phyloP scores from a whole-genome alignment of 1,284 basidiomycete genomes.

The Cryptococcus sp. region DNA sequence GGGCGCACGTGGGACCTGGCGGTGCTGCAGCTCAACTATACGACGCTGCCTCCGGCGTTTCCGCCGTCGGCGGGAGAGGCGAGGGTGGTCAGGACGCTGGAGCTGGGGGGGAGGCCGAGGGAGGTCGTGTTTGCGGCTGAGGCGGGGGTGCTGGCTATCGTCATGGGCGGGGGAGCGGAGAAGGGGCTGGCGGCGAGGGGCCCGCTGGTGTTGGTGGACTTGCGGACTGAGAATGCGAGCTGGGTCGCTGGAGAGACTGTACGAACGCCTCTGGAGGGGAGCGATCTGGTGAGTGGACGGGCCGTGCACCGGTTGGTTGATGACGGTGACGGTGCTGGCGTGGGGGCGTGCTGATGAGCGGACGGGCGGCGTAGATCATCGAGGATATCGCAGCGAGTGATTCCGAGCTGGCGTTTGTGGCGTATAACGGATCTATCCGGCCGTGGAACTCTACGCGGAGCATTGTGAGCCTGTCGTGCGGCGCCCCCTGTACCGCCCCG shows the following conservation, averaged over 20 bases:
- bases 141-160: slow-evolving; percentile 3
- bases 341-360: neutral
- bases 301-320: neutral
- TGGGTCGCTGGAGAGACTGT: neutral
- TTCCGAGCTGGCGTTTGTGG: slow-evolving; percentile 3
- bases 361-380: neutral
- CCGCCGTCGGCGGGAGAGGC: slow-evolving; percentile 5
- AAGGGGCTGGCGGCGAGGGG: neutral
- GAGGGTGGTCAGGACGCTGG: neutral
- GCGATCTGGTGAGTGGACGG: neutral
- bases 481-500: too few species aligned
- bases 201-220: neutral
- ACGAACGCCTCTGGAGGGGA: neutral
- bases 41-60: slow-evolving; percentile 14
- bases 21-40: slow-evolving; percentile 14
- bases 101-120: neutral
- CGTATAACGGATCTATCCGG: neutral
- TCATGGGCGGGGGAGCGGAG: neutral
- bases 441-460: too few species aligned
- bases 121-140: slow-evolving; percentile 3
- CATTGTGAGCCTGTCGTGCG: too few species aligned
- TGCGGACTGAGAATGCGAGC: neutral
- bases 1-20: slow-evolving; percentile 10
- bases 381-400: slow-evolving; percentile 1
- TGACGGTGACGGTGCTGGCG: too few species aligned